Base-by-base conservation (phyloP, 139 green algal species). In the Chlamydomonas asymmetrica region DNA sequence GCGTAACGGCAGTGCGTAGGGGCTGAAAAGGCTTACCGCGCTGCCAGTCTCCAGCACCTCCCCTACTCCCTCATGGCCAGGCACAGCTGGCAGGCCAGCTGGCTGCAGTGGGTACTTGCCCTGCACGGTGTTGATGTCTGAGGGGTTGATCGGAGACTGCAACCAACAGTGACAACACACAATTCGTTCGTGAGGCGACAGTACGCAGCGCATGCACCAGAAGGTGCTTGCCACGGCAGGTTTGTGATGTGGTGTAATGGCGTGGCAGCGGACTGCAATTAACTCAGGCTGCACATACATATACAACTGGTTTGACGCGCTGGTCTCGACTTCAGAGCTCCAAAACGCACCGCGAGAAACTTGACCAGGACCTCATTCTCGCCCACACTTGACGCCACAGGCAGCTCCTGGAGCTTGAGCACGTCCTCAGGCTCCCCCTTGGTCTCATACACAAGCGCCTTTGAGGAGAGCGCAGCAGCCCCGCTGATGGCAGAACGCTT, bases 51-150 rank as follows among this genome's bases (percentile, higher is more conserved):
- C 75, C 27, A 80, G 59, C 29, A 97, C 89, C 45, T 82, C 72
- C 4, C 72, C 92, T 13, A 97, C 87, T 0, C 93, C 93, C 66
- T 97, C 92, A 67, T 95, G 87, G 3, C 93, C 93, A 1, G 86
- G 88, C 10, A 91, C 74, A 0, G 52, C 88, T 1, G 74, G 79
- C 23, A 90, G 92, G 32, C 93, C 74, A 4, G 39, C 31, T 3
- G 91, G 88, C 27, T 66, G 50, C 4, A 94, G 37, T 1, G 89
- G 89, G 73, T 97, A 96, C 82, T 87, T 92, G 43, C 92, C 91
- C 74, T 96, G 82, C 0, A 97, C 77, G 1, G 85, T 92, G 74
- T 96, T 97, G 66, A 97, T 82, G 82, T 97, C 93, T 8, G 81
- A 81, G 1, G 91, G 90, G 77, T 97, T 96, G 63, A 97, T 87